These are phyloP conservation scores for Diospyros kaki DNA, from an alignment of 148 eudicot genomes.

Conservation along the genomic window DNA sequence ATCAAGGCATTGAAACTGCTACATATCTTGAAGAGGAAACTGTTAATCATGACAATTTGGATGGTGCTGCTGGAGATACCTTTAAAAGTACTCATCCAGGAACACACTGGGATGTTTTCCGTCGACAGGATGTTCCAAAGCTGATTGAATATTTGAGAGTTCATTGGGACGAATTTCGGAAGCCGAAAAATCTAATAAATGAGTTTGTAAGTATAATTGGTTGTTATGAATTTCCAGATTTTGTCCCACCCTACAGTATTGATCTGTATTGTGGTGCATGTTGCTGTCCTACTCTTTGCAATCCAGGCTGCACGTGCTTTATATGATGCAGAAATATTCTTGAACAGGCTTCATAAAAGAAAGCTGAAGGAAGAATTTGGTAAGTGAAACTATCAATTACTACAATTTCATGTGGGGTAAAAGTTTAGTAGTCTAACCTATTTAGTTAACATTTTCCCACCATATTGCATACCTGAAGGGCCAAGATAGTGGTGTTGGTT, in stretches of 20 bases:
- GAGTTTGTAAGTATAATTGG: constrained; percentile 37
- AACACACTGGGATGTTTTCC: constrained; percentile 88
- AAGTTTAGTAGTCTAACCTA: neutral
- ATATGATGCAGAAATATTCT: constrained; percentile 51
- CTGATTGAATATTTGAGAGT: constrained; percentile 51
- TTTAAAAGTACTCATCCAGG: constrained; percentile 41
- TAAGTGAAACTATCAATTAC: constrained; percentile 24
- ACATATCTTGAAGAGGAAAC: constrained; percentile 20
- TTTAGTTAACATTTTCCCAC: neutral
- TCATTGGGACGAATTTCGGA: constrained; percentile 52
- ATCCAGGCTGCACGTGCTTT: constrained; percentile 53
- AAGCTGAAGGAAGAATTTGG: constrained; percentile 83
- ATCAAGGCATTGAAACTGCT: constrained; percentile 21
- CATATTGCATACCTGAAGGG: neutral
- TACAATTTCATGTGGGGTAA: neutral
- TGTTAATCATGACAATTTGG: constrained; percentile 35
- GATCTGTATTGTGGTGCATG: constrained; percentile 6
- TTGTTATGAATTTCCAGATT: constrained; percentile 9
- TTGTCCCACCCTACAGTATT: neutral
- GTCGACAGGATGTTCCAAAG: constrained; percentile 74
- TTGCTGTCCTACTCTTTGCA: constrained; percentile 23
- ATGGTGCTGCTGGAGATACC: constrained; percentile 15
- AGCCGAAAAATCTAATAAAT: constrained; percentile 20
- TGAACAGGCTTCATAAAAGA: constrained; percentile 57
- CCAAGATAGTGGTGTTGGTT: no score